A percentile compares a stretch with the other conserved stretches of the same genome.
These are phyloP conservation scores for Mortierella antarctica DNA, from an alignment of 192 early-diverging fungal genomes.

Conservation along the genomic window DNA sequence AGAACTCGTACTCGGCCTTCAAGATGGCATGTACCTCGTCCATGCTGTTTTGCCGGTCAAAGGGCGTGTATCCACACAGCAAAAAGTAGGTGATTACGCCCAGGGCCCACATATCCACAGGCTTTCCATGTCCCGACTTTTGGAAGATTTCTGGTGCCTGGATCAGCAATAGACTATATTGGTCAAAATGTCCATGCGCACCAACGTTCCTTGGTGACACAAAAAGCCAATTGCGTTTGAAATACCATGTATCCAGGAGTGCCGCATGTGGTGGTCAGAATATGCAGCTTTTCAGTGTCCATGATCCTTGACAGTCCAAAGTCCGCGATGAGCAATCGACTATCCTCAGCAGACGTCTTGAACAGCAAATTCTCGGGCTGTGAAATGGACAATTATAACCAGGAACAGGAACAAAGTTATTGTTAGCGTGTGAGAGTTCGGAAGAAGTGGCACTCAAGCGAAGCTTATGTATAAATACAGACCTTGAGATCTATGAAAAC, in stretches of 20 bases:
- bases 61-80: slow-evolving; percentile 81
- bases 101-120: slow-evolving; percentile 88
- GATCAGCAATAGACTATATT: no score
- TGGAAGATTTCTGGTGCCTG: slow-evolving; percentile 69
- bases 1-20: slow-evolving; percentile 70
- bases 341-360: slow-evolving; percentile 64
- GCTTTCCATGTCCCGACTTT: slow-evolving; percentile 73
- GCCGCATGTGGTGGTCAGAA: slow-evolving; percentile 78
- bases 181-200: no score
- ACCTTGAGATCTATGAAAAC: no score
- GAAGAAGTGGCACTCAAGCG: no score
- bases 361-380: slow-evolving; percentile 88
- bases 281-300: slow-evolving; percentile 64
- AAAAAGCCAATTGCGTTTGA: neutral
- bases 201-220: neutral
- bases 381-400: neutral
- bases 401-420: no score
- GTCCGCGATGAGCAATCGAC: slow-evolving; percentile 79
- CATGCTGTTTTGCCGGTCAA: slow-evolving; percentile 64
- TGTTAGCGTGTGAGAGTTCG: no score
- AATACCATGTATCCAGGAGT: slow-evolving; percentile 85
- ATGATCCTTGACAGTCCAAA: slow-evolving; percentile 83
- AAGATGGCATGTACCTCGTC: slow-evolving; percentile 69
- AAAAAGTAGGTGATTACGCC: slow-evolving; percentile 83
- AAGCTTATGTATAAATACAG: no score